Evolutionary conservation across 352 stramenopile species (phyloP).

Genomic region (Chrysophaeum taylorii): DNA sequence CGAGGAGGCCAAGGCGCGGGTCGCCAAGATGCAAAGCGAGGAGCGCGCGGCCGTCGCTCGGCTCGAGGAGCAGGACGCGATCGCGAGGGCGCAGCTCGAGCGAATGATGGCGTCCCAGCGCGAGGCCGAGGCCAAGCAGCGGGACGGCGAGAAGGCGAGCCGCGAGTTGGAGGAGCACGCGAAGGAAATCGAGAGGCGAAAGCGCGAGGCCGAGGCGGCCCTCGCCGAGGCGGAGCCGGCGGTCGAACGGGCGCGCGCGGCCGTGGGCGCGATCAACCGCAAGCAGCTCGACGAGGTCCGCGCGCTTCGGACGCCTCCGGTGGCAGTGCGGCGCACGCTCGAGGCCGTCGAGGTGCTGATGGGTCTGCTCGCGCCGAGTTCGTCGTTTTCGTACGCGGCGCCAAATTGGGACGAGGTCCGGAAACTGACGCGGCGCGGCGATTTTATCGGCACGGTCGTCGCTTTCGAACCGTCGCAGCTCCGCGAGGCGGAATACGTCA

Average conservation of each 20-base stretch:
- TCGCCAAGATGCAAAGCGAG: constrained; percentile 71
- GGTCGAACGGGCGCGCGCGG: constrained; percentile 85
- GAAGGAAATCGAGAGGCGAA: constrained; percentile 81
- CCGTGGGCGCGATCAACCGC: constrained; percentile 96
- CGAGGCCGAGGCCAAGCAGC: constrained; percentile 88
- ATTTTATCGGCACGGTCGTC: constrained; percentile 98
- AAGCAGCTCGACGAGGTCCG: constrained; percentile 96
- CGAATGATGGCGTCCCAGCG: constrained; percentile 98
- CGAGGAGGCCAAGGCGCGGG: constrained; percentile 91
- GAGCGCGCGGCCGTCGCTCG: constrained; percentile 83
- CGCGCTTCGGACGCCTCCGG: constrained; percentile 82
- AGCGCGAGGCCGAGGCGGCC: constrained; percentile 86
- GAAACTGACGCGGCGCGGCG: constrained; percentile 87
- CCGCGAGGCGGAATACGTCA: constrained; percentile 96
- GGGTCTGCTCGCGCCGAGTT: constrained; percentile 67
- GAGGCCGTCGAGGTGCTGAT: constrained; percentile 96
- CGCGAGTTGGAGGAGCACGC: constrained; percentile 86
- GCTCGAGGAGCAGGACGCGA: constrained; percentile 85
- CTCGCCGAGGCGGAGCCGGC: constrained; percentile 93
- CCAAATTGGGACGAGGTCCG: constrained; percentile 82
- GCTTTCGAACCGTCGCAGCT: constrained; percentile 92
- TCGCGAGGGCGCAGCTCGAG: constrained; percentile 95
- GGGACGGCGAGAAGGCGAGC: constrained; percentile 86
- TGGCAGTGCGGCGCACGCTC: constrained; percentile 89
- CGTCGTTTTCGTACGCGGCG: background rate